Evolutionary conservation across 768 basidiomycete genomes (phyloP), one percentile per base, ranked within the genome.

Genomic region (Boletus rufocinnamomeus): DNA sequence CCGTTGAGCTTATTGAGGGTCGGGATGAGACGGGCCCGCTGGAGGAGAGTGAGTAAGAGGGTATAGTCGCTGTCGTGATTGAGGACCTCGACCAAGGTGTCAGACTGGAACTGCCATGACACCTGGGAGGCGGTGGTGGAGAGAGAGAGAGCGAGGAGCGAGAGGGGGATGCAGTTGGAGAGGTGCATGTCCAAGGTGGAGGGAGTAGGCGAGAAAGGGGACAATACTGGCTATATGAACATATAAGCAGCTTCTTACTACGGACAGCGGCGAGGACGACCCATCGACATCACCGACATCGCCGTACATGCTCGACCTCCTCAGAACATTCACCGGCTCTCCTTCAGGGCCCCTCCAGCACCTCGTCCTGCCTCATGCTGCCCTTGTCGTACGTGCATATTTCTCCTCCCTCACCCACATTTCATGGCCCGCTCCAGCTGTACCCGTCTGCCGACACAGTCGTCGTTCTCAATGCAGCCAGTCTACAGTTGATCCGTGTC

Each of bases 21-120:
- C 2, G 97, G 97, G 54, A 99, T 86, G 61, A 98, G 87, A 59
- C 87, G 86, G 4, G 96, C 83, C 16, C 84, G 83, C 72, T 96
- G 94, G 13, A 98, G 80, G 16, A 98, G 83, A 23, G 69, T 69
- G 19, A 98, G 75, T 19, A 97, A 78, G 30, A 85, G 86, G 1
- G 85, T 77, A 68, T 93, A 95, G 73, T 96, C 88, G 2, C 84
- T 76, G 66, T 95, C 92, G 0, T 75, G 74, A 40, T 77, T 82
- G 61, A 99, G 88, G 49, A 83, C 81, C 65, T 95, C 93, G 67
- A 95, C 82, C 57, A 98, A 78, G 40, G 89, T 94, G 10, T 67
- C 77, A 1, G 86, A 80, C 58, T 70, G 55, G 2, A 58, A 47
- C 14, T 69, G 52, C 59, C 68, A 67, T 28, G 69, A 49, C 2